Percentiles rank a stretch among this genome's conserved stretches.
Conservation (phyloP, 495 filamentous ascomycete genomes). For the Bombardia bombarda region DNA sequence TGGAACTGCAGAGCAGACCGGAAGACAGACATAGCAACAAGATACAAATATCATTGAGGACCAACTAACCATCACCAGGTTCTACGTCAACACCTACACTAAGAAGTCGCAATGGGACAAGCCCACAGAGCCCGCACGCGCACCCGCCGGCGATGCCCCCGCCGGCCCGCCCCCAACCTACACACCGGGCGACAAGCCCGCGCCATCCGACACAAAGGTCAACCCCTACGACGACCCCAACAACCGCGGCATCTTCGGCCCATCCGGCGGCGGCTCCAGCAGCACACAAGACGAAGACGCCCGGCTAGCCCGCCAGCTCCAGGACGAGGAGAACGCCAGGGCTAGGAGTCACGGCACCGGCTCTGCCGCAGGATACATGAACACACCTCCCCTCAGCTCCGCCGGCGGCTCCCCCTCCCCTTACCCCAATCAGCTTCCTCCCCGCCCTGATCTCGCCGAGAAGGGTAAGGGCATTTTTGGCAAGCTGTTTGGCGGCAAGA, state of each 20-base stretch:
- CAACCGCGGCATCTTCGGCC: constrained; percentile 7
- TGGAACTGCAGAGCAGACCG: too few relatives aligned
- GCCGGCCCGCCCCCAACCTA: constrained; percentile 60
- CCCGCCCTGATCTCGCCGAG: constrained; percentile 25
- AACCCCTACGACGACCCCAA: constrained; percentile 52
- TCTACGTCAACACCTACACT: constrained; percentile 80
- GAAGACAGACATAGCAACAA: too few relatives aligned
- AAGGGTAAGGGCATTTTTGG: constrained; percentile 44
- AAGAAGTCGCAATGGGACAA: constrained; percentile 83
- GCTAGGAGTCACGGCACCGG: constrained; percentile 20
- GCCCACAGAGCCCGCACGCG: constrained; percentile 54
- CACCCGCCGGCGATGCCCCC: constrained; percentile 33
- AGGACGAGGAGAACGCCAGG: constrained; percentile 73
- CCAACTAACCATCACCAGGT: constrained; percentile 42
- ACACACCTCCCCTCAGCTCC: too few relatives aligned
- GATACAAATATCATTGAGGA: background rate
- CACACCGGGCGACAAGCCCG: constrained; percentile 29
- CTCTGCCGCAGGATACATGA: constrained; percentile 12
- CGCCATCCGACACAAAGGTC: constrained; percentile 47
- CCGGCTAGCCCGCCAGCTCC: constrained; percentile 63
- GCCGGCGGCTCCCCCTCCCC: constrained; percentile 4
- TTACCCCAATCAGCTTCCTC: constrained; percentile 22
- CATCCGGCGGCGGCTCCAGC: constrained; percentile 1
- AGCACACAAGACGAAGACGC: constrained; percentile 55
- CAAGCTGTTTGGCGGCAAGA: constrained; percentile 43